Base-by-base conservation (phyloP, 2,329 filamentous ascomycete species). In the Neonectria sp. region DNA sequence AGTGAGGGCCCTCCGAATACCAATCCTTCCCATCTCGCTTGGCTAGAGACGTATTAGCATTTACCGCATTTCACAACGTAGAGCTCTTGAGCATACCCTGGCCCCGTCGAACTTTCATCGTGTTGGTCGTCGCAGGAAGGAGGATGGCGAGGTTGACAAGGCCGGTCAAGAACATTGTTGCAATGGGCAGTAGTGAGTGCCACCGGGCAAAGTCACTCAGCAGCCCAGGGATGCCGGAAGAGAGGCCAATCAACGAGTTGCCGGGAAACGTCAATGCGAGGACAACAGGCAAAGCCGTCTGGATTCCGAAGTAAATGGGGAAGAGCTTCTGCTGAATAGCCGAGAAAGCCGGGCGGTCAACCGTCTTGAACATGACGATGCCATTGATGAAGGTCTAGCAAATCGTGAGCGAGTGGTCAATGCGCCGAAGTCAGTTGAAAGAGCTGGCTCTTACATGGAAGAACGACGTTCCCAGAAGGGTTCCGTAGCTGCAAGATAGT, bases 1-100 rank as follows among this genome's bases (percentile, higher is more conserved):
- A 96, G 76, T 97, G 93, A 45, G 94, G 93, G 1, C 91, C 88
- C 59, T 89, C 84, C 71, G 97, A 94, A 76, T 92, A 93, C 80
- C 91, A 93, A 79, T 92, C 93, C 87, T 97, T 98, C 61, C 94
- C 94, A 78, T 98, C 95, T 75, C 92, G 90, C 68, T 92, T 94
- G 85, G 95, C 95, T 91, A 68, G 49, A 61, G 11, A 52, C 31
- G 56, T 4, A 45, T 79, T 55, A 79, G 68, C 40, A 62, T 37
- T 35, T 2, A 17, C 6, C 3, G 13, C 1, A 12, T n/a, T 1
- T n/a, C 11, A 31, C n/a, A 25, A 13, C 7, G 27, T 31, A 17
- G 37, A 11, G 12, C 49, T 45, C 33, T 13, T 52, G 3, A 33
- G 78, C 87, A 70, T 83, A 94, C 93, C 93, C 85, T 97, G 95